A percentile compares a stretch with the other conserved stretches of the same genome.
These are phyloP conservation scores for Aspergillus alliaceus DNA, from an alignment of 2,329 filamentous ascomycete species.

Conservation along the genomic window DNA sequence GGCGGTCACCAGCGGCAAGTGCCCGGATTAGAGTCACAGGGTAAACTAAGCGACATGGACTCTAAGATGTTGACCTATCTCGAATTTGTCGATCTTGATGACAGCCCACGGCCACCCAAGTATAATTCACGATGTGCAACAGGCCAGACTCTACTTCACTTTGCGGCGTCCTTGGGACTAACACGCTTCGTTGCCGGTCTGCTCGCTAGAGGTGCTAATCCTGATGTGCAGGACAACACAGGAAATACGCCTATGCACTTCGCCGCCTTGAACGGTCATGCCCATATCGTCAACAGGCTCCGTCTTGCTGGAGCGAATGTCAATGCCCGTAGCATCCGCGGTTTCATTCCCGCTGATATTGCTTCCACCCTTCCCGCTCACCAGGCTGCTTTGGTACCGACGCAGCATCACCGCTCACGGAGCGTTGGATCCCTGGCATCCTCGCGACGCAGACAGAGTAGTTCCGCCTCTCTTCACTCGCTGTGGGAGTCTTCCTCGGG, in stretches of 20 bases:
- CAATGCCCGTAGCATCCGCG: slow-evolving; percentile 66
- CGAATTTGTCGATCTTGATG: slow-evolving; percentile 77
- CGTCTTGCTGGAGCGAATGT: slow-evolving; percentile 73
- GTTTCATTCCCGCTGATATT: slow-evolving; percentile 70
- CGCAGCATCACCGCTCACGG: slow-evolving; percentile 64
- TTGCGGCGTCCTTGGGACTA: slow-evolving; percentile 73
- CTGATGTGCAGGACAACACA: slow-evolving; percentile 71
- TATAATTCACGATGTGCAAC: slow-evolving; percentile 66
- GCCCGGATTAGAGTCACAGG: slow-evolving; percentile 43
- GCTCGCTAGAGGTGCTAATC: slow-evolving; percentile 73
- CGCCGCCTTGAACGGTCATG: slow-evolving; percentile 72
- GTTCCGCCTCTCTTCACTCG: slow-evolving; percentile 65
- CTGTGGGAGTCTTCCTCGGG: slow-evolving; percentile 62
- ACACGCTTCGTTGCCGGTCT: slow-evolving; percentile 75
- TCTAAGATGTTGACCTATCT: slow-evolving; percentile 69
- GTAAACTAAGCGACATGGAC: slow-evolving; percentile 59
- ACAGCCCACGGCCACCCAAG: slow-evolving; percentile 66
- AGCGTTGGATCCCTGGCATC: slow-evolving; percentile 60
- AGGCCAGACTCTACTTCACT: slow-evolving; percentile 78
- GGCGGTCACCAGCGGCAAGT: slow-evolving; percentile 47
- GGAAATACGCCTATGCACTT: slow-evolving; percentile 82
- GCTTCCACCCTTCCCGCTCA: slow-evolving; percentile 65
- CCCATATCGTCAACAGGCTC: slow-evolving; percentile 73
- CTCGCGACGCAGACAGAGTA: slow-evolving; percentile 58
- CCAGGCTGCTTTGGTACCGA: slow-evolving; percentile 62